A percentile compares a stretch with the other conserved stretches of the same genome.
phyloP scores from a whole-genome alignment of 2,329 filamentous ascomycete genomes.

The Endoconidiophora laricicola region DNA sequence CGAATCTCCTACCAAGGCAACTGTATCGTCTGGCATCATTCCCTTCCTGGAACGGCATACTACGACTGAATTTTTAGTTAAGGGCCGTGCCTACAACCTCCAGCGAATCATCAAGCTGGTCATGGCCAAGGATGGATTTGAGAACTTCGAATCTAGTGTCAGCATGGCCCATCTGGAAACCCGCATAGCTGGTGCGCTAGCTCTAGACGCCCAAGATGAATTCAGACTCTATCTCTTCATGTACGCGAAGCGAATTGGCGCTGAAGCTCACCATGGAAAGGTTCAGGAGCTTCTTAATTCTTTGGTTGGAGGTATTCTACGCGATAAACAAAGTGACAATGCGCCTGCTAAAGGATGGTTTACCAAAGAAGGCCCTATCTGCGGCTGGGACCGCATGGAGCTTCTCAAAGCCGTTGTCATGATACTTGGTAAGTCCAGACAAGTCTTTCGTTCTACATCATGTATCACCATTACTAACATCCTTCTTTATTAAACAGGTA shows the following conservation, averaged over 20 bases:
- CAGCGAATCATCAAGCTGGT: slow-evolving; percentile 83
- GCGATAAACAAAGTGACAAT: slow-evolving; percentile 32
- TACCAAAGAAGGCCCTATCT: slow-evolving; percentile 53
- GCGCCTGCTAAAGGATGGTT: slow-evolving; percentile 37
- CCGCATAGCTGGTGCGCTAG: slow-evolving; percentile 72
- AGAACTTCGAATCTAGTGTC: slow-evolving; percentile 77
- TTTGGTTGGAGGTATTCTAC: slow-evolving; percentile 55
- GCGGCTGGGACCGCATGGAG: slow-evolving; percentile 80
- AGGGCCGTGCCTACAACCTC: slow-evolving; percentile 79
- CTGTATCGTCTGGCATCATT: slow-evolving; percentile 78
- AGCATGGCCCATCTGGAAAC: slow-evolving; percentile 94
- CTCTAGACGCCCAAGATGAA: slow-evolving; percentile 74
- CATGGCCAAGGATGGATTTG: slow-evolving; percentile 76
- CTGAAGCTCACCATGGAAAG: slow-evolving; percentile 72
- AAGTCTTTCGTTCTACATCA: no score
- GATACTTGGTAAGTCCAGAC: slow-evolving; percentile 57
- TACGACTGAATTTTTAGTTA: slow-evolving; percentile 78
- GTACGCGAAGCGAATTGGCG: slow-evolving; percentile 91
- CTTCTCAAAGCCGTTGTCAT: slow-evolving; percentile 80
- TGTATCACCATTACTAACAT: no score
- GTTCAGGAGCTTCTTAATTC: slow-evolving; percentile 82
- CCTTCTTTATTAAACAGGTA: slow-evolving; percentile 39
- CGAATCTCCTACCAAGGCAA: slow-evolving; percentile 31
- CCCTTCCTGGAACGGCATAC: slow-evolving; percentile 88
- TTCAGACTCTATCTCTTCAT: slow-evolving; percentile 92